Base-by-base conservation (phyloP, 2,329 filamentous ascomycete species). In the Thielaviopsis populi region DNA sequence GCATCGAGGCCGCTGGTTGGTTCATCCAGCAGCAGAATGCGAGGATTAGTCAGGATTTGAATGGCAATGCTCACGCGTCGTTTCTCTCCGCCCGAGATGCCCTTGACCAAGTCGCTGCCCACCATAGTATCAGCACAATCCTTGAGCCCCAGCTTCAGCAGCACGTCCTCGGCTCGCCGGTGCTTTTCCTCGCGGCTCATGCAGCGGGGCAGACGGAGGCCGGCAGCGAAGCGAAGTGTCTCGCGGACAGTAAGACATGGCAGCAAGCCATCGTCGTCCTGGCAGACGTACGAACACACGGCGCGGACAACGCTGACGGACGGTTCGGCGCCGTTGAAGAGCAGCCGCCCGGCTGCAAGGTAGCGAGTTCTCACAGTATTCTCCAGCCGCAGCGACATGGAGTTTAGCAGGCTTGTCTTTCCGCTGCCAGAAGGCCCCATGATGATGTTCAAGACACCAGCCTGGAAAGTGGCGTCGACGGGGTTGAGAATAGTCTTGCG, bases 401-500 rank as follows among this genome's bases (percentile, higher is more conserved):
- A 79, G 69, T 89, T 90, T 11, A 91, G 76, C 0, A 90, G 75
- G 0, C 85, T 87, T 0, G 87, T 90, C 72, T 91, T 91, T 0
- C 88, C 88, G 56, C 83, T 86, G 0, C 88, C 88, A 0, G 86
- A 89, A 0, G 88, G 88, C 0, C 88, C 88, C 87, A 91, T 90
- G 67, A 91, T 88, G 27, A 90, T 80, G 67, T 91, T 91, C 15
- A 91, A 71, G 15, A 80, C 76, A 0, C 87, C 86, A 0, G 88
- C 81, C 58, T 82, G 78, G 68, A 91, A 91, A 0, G 80, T 82
- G 0, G 86, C 77, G 1, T 79, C 84, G 13, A 91, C 78, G 0
- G 86, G 85, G 63, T 85, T 79, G 15, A 91, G 74, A 11, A 91
- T 90, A 0, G 74, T 78, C 70, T 82, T 83, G 0, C 73, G 75